Base-by-base conservation (phyloP, 2,329 filamentous ascomycete species). In the Alternaria triticimaculans region DNA sequence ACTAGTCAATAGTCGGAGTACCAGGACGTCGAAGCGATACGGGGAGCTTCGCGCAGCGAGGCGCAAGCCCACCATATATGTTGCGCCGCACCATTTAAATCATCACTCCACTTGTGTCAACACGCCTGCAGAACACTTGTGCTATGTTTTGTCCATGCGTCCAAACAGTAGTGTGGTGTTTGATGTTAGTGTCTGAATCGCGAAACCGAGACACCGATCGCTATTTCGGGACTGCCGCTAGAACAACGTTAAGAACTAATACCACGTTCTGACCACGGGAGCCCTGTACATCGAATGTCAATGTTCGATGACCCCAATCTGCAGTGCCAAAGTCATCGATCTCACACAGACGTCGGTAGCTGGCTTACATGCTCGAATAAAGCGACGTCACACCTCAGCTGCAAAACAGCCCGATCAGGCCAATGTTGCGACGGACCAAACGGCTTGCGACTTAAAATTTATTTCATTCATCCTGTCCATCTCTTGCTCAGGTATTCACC, bases 11-110 rank as follows among this genome's bases (percentile, higher is more conserved):
- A 33, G 60, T 54, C 30, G 25, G 23, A 45, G 37, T 20, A 23
- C 45, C 48, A 23, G 33, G 45, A 41, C 23, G 30, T 51, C 55
- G 45, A 50, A 51, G 55, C 30, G 20, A 37, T 57, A 48, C n/a
- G 41, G 45, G 14, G 21, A 54, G 30, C 28, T 49, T 53, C 30
- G 59, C 51, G 53, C 55, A 48, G 65, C 55, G 55, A 43, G 28
- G 57, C 51, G 23, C 50, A 41, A 37, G 21, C 28, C 28, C 58
- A 41, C 61, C 64, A 67, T 64, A 70, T 67, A 69, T 56, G 53
- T 62, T 26, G 12, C 28, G 46, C 55, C 43, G 58, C 60, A 60
- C 58, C 55, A 60, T 66, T 15, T 12, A 33, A 46, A 49, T 26
- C 49, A 44, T 30, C 43, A 25, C 33, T 18, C 43, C 44, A 50